Conservation (phyloP, 2,329 filamentous ascomycete species). For the Fusarium cyanostomum region DNA sequence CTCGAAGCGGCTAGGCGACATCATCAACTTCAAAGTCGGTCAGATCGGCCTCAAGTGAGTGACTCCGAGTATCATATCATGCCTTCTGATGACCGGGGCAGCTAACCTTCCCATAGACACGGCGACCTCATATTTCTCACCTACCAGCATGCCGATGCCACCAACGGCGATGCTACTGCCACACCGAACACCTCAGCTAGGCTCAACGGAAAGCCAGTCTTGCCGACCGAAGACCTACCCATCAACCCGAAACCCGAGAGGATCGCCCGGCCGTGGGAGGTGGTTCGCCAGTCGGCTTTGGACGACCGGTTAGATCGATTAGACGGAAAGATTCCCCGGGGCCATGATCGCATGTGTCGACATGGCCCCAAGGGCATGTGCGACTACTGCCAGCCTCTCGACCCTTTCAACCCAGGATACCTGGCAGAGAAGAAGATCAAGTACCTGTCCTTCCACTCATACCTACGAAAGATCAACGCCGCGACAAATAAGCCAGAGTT, state of each 20-base stretch:
- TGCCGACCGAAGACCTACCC: conserved; percentile 72
- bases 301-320: conserved; percentile 88
- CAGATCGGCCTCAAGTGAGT: conserved; percentile 69
- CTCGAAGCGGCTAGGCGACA: conserved; percentile 66
- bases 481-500: conserved; percentile 96
- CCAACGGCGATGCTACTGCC: conserved; percentile 44
- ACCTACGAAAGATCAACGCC: conserved; percentile 93
- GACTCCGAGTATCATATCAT: background rate
- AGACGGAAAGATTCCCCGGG: conserved; percentile 87
- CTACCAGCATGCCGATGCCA: conserved; percentile 70
- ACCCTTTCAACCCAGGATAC: conserved; percentile 91
- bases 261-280: conserved; percentile 74
- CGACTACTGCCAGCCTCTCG: conserved; percentile 97
- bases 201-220: conserved; percentile 80
- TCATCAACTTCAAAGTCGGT: conserved; percentile 63
- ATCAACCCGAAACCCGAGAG: conserved; percentile 74
- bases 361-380: conserved; percentile 99
- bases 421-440: conserved; percentile 98
- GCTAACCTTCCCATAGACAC: conserved; percentile 61
- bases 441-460: conserved; percentile 94
- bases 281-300: conserved; percentile 84
- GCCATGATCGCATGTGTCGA: conserved; percentile 89
- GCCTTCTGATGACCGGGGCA: background rate
- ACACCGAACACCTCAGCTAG: conserved; percentile 65
- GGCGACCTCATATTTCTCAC: conserved; percentile 90